Conservation (phyloP, 306 rosid species). For the Morella rubra region DNA sequence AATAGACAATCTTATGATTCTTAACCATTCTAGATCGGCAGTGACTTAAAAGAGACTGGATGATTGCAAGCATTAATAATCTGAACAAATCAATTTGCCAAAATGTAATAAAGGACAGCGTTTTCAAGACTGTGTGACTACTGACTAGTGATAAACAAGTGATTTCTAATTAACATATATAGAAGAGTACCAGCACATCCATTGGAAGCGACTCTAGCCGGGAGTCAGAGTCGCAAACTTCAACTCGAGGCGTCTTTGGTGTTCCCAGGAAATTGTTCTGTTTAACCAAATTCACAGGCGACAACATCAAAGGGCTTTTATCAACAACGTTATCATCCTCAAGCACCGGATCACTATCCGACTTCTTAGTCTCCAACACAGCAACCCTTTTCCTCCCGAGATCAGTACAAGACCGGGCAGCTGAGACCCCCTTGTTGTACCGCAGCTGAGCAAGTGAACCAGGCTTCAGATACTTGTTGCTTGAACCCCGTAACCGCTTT, state of each 20-base stretch:
- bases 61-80: too few relatives aligned
- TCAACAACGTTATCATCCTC: slow-evolving; percentile 44
- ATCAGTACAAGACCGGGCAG: slow-evolving; percentile 57
- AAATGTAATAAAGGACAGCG: too few relatives aligned
- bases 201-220: slow-evolving; percentile 80
- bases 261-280: slow-evolving; percentile 52
- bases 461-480: slow-evolving; percentile 70
- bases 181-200: slow-evolving; percentile 68
- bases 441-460: slow-evolving; percentile 91
- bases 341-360: slow-evolving; percentile 17
- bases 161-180: not conserved
- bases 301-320: slow-evolving; percentile 64
- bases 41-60: too few relatives aligned
- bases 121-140: too few relatives aligned
- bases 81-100: too few relatives aligned
- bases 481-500: slow-evolving; percentile 44
- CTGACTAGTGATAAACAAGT: not conserved
- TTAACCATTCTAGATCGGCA: too few relatives aligned
- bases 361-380: slow-evolving; percentile 40
- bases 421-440: slow-evolving; percentile 39
- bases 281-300: slow-evolving; percentile 65
- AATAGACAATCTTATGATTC: too few relatives aligned
- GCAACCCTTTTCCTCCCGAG: slow-evolving; percentile 67
- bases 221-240: slow-evolving; percentile 57
- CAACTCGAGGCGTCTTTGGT: slow-evolving; percentile 64